Evolutionary conservation across 2,329 filamentous ascomycete genomes (phyloP).

Genomic region (Trichoderma semiorbis): DNA sequence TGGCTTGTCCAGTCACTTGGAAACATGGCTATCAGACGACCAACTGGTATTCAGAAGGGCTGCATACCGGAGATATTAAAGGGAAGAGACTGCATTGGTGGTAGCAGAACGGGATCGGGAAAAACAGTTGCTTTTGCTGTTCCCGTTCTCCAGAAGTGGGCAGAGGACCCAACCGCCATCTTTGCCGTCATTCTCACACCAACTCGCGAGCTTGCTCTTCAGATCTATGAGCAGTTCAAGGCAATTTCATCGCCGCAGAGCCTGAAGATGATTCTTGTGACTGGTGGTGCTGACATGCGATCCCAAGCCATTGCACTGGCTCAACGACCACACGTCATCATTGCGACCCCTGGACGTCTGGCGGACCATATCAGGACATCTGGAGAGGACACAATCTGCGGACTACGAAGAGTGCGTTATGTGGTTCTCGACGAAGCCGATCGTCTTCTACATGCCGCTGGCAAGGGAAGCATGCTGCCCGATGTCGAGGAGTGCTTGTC

Average conservation of each 20-base stretch:
- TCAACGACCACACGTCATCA: constrained; percentile 82
- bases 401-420: constrained; percentile 72
- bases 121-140: constrained; percentile 96
- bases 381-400: constrained; percentile 83
- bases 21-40: constrained; percentile 76
- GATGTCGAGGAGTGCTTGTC: constrained; percentile 87
- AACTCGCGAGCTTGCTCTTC: constrained; percentile 85
- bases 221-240: constrained; percentile 95
- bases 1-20: constrained; percentile 83
- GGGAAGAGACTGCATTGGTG: constrained; percentile 91
- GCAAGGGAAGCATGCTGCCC: constrained; percentile 83
- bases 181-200: constrained; percentile 88
- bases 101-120: constrained; percentile 90
- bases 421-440: constrained; percentile 97
- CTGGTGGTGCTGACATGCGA: constrained; percentile 89
- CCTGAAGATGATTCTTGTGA: constrained; percentile 85
- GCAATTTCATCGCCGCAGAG: constrained; percentile 86
- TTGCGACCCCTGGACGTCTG: constrained; percentile 88
- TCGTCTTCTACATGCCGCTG: constrained; percentile 70
- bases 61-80: constrained; percentile 92
- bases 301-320: constrained; percentile 81
- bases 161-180: constrained; percentile 86
- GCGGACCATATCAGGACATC: constrained; percentile 92
- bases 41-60: constrained; percentile 87
- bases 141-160: constrained; percentile 91